These are phyloP conservation scores for Kwoniella sp. DNA, from an alignment of 768 basidiomycete genomes.

Conservation along the genomic window DNA sequence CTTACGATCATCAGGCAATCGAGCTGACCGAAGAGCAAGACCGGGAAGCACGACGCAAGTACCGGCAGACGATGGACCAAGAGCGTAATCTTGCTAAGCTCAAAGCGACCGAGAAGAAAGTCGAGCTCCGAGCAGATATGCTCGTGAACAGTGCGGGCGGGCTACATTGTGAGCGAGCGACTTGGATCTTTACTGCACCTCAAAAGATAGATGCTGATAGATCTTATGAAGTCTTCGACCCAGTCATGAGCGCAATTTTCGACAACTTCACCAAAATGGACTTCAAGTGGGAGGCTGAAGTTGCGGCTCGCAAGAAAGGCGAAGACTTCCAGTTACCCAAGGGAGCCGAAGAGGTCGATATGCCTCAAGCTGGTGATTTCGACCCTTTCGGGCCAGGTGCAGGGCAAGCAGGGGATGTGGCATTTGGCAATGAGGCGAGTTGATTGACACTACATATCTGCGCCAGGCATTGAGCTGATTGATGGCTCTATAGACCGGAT, in stretches of 20 bases:
- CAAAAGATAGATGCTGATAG: not conserved
- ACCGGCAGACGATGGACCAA: conserved; percentile 23
- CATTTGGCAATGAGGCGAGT: not conserved
- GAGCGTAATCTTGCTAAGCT: conserved; percentile 5
- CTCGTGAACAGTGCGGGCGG: conserved; percentile 34
- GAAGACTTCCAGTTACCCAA: not conserved
- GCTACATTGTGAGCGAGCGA: conserved; percentile 26
- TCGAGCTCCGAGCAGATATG: conserved; percentile 14
- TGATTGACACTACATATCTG: not conserved
- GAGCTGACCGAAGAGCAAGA: conserved; percentile 27
- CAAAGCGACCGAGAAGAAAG: conserved; percentile 22
- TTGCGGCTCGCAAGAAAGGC: conserved; percentile 18
- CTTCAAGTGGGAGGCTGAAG: conserved; percentile 44
- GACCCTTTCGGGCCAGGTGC: not conserved
- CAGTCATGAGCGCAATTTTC: conserved; percentile 36
- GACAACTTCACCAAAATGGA: conserved; percentile 21
- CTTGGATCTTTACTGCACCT: too few relatives aligned
- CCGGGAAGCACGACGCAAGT: conserved; percentile 14
- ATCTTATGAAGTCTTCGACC: conserved; percentile 32
- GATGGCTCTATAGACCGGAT: not conserved
- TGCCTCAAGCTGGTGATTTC: not conserved
- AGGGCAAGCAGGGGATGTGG: not conserved
- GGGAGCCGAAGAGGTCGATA: conserved; percentile 2
- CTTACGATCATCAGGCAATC: conserved; percentile 9
- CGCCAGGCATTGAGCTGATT: not conserved